A percentile compares a stretch with the other conserved stretches of the same genome.
phyloP scores from a whole-genome alignment of 1,284 basidiomycete species.

The Cronartium ribicola region DNA sequence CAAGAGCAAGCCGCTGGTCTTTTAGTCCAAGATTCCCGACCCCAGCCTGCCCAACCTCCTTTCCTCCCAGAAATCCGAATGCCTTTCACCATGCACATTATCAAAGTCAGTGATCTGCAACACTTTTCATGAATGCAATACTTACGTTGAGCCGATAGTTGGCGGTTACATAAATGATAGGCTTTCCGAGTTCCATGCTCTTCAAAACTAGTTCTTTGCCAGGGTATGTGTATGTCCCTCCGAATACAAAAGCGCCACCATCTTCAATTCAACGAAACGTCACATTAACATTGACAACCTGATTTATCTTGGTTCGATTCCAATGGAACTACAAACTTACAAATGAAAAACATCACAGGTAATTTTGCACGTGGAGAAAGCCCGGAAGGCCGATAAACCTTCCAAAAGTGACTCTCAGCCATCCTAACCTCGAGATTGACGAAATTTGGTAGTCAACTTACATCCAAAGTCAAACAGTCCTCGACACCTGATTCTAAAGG shows the following conservation, averaged over 20 bases:
- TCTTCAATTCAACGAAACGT: neutral
- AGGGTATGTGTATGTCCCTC: neutral
- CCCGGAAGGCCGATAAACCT: neutral
- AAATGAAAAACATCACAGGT: slow-evolving; percentile 8
- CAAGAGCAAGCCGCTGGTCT: slow-evolving; percentile 49
- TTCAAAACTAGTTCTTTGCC: neutral
- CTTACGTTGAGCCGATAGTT: slow-evolving; percentile 7
- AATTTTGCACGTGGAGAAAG: neutral
- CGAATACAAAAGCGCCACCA: neutral
- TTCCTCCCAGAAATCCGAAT: slow-evolving; percentile 58
- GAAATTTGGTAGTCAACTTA: slow-evolving; percentile 5
- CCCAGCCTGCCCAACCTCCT: slow-evolving; percentile 57
- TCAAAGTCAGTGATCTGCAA: too few species aligned
- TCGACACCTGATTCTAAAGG: slow-evolving; percentile 24
- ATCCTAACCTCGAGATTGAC: too few species aligned
- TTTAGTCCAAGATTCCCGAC: slow-evolving; percentile 57
- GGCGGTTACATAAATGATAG: neutral
- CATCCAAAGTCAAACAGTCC: slow-evolving; percentile 38
- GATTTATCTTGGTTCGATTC: too few species aligned
- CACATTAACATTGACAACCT: slow-evolving; percentile 45
- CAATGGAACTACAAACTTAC: neutral
- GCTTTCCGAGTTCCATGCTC: neutral
- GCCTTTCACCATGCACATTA: slow-evolving; percentile 42
- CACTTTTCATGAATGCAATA: too few species aligned
- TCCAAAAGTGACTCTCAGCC: too few species aligned